Evolutionary conservation across 352 stramenopile genomes (phyloP).

Genomic region (Nothophytophthora sp.): DNA sequence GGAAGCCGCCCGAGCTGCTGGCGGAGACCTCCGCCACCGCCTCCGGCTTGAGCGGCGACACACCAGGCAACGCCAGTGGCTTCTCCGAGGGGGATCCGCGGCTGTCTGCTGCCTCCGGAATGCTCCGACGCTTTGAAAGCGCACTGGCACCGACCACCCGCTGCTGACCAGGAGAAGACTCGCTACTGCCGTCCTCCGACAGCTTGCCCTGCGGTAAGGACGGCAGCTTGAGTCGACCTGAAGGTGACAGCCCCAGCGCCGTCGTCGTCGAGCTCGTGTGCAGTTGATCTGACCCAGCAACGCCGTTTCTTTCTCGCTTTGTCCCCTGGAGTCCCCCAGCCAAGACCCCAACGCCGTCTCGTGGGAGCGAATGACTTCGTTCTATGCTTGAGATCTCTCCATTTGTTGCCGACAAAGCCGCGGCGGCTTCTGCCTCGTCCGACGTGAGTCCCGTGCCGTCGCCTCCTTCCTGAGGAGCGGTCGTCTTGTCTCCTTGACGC

Average conservation of each 20-base stretch:
- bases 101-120: not conserved
- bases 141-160: constrained; percentile 4
- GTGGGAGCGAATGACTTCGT: constrained; percentile 9
- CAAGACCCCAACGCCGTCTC: constrained; percentile 3
- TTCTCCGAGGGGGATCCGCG: constrained; percentile 3
- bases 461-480: no score
- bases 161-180: not conserved
- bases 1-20: constrained; percentile 8
- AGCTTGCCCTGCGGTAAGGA: constrained; percentile 10
- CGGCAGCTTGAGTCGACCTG: constrained; percentile 5
- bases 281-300: no score
- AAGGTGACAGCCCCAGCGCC: not conserved
- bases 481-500: not conserved
- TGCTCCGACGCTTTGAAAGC: constrained; percentile 6
- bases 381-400: not conserved
- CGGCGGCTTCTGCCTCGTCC: constrained; percentile 1
- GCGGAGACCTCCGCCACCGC: not conserved
- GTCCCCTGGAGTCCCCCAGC: no score
- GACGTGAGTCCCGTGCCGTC: no score
- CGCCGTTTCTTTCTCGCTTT: no score
- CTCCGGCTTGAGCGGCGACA: constrained; percentile 21
- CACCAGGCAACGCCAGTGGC: constrained; percentile 3
- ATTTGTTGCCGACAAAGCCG: no score
- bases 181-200: not conserved
- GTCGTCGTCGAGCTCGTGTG: constrained; percentile 7